Percentiles rank a stretch among this genome's conserved stretches.
Evolutionary conservation across 73 alveolate species (phyloP).

Genomic region (Strombidium stylifer): DNA sequence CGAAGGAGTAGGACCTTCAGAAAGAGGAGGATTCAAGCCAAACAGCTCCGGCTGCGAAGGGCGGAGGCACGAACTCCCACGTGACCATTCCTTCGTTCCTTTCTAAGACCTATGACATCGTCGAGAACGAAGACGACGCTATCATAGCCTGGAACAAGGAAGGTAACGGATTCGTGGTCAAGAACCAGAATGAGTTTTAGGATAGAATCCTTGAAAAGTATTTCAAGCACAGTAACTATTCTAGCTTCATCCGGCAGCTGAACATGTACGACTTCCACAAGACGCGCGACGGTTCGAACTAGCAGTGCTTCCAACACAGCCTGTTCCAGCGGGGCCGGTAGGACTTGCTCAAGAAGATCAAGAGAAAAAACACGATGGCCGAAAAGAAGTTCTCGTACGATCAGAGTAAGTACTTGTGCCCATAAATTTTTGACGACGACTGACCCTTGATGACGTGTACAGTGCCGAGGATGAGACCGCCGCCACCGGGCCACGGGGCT

Average conservation of each 20-base stretch:
- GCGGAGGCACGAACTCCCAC: too few species aligned
- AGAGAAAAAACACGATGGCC: too few species aligned
- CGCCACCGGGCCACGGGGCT: too few species aligned
- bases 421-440: too few species aligned
- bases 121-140: constrained; percentile 38
- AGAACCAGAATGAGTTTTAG: constrained; percentile 71
- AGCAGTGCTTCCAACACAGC: constrained; percentile 19
- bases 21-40: too few species aligned
- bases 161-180: constrained; percentile 71
- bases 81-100: constrained; percentile 30
- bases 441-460: too few species aligned
- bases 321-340: constrained; percentile 6
- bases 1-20: too few species aligned
- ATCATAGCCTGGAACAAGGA: constrained; percentile 82
- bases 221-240: constrained; percentile 64
- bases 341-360: constrained; percentile 16
- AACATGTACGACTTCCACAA: constrained; percentile 82
- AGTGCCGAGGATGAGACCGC: too few species aligned
- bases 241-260: constrained; percentile 71
- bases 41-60: too few species aligned
- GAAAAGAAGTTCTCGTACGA: too few species aligned
- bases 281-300: constrained; percentile 50
- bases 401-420: too few species aligned
- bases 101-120: constrained; percentile 34
- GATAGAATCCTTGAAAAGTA: constrained; percentile 56